A percentile compares a stretch with the other conserved stretches of the same genome.
Evolutionary conservation across 108 stramenopile species (phyloP).

Genomic region (Cyclotella distinguenda): DNA sequence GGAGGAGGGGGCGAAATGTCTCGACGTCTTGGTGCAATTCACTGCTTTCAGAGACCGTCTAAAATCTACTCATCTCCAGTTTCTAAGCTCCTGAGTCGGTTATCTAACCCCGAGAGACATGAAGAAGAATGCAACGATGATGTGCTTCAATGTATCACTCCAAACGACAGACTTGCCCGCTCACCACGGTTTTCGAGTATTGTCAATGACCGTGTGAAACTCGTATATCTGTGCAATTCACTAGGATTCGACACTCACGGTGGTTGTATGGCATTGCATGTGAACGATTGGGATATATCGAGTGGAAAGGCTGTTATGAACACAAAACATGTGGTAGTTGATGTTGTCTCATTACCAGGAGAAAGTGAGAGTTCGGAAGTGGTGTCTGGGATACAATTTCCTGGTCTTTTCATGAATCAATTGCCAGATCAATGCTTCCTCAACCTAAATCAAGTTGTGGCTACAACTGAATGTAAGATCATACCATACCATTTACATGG

Average conservation of each 20-base stretch:
- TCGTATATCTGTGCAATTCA: conserved; percentile 59
- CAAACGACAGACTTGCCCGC: conserved; percentile 51
- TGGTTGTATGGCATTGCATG: conserved; percentile 62
- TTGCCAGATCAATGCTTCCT: conserved; percentile 53
- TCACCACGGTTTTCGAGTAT: conserved; percentile 61
- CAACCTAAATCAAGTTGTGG: conserved; percentile 42
- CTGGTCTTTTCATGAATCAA: conserved; percentile 66
- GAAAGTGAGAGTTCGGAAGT: conserved; percentile 17
- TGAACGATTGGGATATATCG: conserved; percentile 37
- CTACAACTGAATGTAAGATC: conserved; percentile 59
- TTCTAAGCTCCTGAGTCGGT: conserved; percentile 31
- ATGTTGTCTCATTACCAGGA: conserved; percentile 32
- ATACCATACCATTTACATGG: too few species aligned
- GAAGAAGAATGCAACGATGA: conserved; percentile 12
- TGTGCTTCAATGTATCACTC: conserved; percentile 48
- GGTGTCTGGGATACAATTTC: conserved; percentile 60
- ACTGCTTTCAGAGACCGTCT: conserved; percentile 70
- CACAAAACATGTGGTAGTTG: conserved; percentile 28
- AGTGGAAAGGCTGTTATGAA: conserved; percentile 18
- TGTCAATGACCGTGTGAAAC: conserved; percentile 16
- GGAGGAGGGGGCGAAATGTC: conserved; percentile 64
- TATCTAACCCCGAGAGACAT: conserved; percentile 21
- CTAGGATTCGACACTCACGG: conserved; percentile 71
- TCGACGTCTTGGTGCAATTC: conserved; percentile 68
- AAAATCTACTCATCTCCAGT: conserved; percentile 65